Evolutionary conservation across 192 early-diverging fungal species (phyloP), one percentile per base, ranked within the genome.

Genomic region (Geosiphon pyriformis): DNA sequence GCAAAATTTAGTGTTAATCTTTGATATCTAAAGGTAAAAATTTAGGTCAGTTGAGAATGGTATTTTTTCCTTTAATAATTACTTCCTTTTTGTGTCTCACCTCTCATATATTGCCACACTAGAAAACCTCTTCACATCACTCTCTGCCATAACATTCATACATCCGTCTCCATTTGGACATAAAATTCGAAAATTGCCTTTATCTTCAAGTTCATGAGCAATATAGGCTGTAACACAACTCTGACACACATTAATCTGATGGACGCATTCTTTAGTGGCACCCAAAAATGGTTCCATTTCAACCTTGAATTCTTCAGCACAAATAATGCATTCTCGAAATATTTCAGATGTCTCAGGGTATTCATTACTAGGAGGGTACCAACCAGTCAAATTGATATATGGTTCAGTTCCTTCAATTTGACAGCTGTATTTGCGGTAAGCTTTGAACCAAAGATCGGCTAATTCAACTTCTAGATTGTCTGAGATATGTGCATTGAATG

Each of bases 1-100:
- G 34, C 65, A 0, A 7, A 6, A 22, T 17, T 23, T 30, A 67
- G 25, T 25, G 52, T 20, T 11, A 67, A 27, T 8, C 7, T 29
- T 6, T 67, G 50, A 67, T 22, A 67, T 32, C 65, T 55, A 3
- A 32, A 22, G 12, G 11, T 2, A 61, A 37, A 61, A 35, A 35
- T 30, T 42, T 42, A 10, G 6, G 37, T 10, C 6, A 42, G 6
- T 10, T n/a, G n/a, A n/a, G n/a, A n/a, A n/a, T n/a, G n/a, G n/a
- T n/a, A n/a, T n/a, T n/a, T 42, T 42, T 15, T 10, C 6, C 15
- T 42, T 42, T 15, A 42, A 42, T 10, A 42, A n/a, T n/a, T n/a
- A n/a, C n/a, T n/a, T n/a, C n/a, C n/a, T n/a, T n/a, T 17, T 31
- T 8, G 11, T 0, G 32, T 11, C 20, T 47, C n/a, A 61, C 60